Evolutionary conservation across 768 basidiomycete genomes (phyloP).

Genomic region (Daedalea quercina): DNA sequence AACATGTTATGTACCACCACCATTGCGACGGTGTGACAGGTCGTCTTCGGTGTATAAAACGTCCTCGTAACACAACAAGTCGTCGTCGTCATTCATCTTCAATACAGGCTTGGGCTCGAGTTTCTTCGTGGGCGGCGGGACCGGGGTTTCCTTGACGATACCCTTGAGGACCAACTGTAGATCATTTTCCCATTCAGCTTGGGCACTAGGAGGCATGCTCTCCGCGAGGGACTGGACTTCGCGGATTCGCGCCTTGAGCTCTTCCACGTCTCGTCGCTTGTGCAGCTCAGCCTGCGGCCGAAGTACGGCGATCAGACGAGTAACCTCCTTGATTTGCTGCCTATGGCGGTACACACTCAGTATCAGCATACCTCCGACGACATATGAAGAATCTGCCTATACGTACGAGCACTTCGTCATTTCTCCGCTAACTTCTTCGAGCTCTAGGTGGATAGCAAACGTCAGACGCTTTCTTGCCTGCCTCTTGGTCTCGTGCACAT

Average conservation of each 20-base stretch:
- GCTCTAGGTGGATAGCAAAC: constrained; percentile 20
- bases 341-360: constrained; percentile 13
- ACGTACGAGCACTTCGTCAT: constrained; percentile 29
- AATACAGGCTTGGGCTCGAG: background rate
- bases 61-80: background rate
- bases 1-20: no score
- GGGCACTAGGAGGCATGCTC: constrained; percentile 4
- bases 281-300: constrained; percentile 27
- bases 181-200: constrained; percentile 13
- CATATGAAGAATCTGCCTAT: background rate
- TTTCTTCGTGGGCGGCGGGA: background rate
- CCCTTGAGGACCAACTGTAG: constrained; percentile 27
- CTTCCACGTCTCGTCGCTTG: constrained; percentile 12
- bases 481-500: constrained; percentile 23
- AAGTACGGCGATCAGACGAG: constrained; percentile 24
- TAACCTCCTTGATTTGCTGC: constrained; percentile 19
- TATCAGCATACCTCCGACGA: background rate
- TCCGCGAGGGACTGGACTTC: constrained; percentile 24
- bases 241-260: constrained; percentile 22
- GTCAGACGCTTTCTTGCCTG: constrained; percentile 24
- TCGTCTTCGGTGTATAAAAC: background rate
- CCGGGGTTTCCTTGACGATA: constrained; percentile 17
- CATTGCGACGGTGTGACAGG: no score
- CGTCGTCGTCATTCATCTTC: background rate
- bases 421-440: constrained; percentile 4